These are phyloP conservation scores for Solanum tarapatanum DNA, from an alignment of 257 asterid species.

Conservation along the genomic window DNA sequence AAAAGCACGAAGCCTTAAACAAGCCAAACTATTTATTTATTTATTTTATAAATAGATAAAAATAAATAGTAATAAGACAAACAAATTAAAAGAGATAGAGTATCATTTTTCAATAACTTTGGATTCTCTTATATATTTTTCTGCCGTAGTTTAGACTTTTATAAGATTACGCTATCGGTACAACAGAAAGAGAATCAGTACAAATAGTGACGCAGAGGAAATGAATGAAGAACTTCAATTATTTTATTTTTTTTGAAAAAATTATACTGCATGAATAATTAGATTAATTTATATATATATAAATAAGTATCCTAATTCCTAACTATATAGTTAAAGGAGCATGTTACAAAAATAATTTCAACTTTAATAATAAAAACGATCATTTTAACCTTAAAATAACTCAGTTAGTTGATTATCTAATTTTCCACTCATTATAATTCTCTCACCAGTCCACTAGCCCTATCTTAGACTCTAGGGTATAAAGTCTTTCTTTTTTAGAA, in stretches of 20 bases:
- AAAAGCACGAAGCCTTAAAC: too few relatives aligned
- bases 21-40: too few relatives aligned
- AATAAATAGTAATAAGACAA: too few relatives aligned
- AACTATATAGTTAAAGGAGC: neutral
- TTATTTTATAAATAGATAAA: too few relatives aligned
- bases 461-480: neutral
- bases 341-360: neutral
- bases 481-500: neutral
- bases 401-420: neutral
- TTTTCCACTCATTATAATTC: too few relatives aligned
- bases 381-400: too few relatives aligned
- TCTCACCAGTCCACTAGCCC: neutral
- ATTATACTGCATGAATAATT: too few relatives aligned
- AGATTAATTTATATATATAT: too few relatives aligned
- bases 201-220: neutral
- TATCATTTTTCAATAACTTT: neutral
- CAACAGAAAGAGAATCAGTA: neutral
- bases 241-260: too few relatives aligned
- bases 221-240: neutral
- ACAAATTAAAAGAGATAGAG: too few relatives aligned
- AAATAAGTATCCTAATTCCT: neutral
- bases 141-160: neutral
- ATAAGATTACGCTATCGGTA: neutral
- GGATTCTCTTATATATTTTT: neutral
- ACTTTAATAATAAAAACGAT: too few relatives aligned